Conservation (phyloP, 768 basidiomycete genomes). For the Leucocoprinus leucothites region DNA sequence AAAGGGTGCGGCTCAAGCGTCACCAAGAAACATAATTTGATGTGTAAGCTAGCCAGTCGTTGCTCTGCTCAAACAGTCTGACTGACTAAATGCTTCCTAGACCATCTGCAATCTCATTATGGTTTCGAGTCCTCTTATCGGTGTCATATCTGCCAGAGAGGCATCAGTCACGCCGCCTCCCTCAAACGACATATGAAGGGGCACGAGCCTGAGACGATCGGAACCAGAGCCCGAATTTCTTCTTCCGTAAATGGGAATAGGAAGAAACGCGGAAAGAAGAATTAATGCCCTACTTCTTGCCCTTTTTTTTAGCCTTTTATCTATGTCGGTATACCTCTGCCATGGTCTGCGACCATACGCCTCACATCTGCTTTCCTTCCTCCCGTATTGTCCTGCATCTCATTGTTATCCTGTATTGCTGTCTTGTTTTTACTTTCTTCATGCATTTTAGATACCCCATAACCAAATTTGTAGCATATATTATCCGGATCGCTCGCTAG, state of each 20-base stretch:
- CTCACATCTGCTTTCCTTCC: no score
- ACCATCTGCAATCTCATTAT: conserved; percentile 1
- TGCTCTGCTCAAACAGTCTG: no score
- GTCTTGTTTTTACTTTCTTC: no score
- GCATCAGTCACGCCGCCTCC: neutral
- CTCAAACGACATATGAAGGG: neutral
- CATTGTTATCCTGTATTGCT: no score
- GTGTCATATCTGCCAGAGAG: neutral
- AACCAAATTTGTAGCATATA: no score
- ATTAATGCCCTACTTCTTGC: neutral
- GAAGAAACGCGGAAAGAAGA: neutral
- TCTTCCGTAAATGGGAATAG: no score
- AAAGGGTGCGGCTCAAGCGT: conserved; percentile 2
- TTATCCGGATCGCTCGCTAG: no score
- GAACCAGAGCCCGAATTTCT: neutral
- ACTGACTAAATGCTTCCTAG: neutral
- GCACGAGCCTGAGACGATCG: neutral
- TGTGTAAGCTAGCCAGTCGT: neutral
- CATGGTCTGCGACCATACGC: no score
- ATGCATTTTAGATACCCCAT: no score
- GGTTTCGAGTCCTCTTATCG: neutral
- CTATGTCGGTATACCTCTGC: no score
- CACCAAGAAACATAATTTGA: conserved; percentile 7
- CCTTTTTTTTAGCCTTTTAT: neutral
- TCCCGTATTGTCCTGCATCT: no score